phyloP scores from a whole-genome alignment of 1,139 yeast species.

The Pichia terricola region DNA sequence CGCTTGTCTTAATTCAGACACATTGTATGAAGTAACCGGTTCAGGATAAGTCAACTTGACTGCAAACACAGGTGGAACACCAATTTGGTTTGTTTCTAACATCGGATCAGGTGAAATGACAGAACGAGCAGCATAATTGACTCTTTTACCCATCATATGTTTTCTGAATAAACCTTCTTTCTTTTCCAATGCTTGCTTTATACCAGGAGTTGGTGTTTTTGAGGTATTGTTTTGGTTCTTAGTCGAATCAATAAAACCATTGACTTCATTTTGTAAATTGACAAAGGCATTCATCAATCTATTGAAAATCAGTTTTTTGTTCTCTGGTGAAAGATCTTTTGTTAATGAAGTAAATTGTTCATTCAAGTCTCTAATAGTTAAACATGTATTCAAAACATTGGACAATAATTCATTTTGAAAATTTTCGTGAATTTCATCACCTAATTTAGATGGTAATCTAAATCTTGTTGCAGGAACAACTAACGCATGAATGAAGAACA shows the following conservation, averaged over 20 bases:
- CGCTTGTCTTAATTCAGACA: constrained; percentile 83
- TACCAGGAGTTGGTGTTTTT: constrained; percentile 79
- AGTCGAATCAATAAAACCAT: constrained; percentile 85
- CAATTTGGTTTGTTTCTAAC: constrained; percentile 94
- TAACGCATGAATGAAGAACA: constrained; percentile 79
- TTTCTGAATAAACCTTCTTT: constrained; percentile 97
- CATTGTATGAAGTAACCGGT: constrained; percentile 93
- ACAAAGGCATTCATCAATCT: constrained; percentile 93
- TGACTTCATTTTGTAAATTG: constrained; percentile 89
- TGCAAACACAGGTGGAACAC: constrained; percentile 98
- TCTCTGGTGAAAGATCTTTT: constrained; percentile 57
- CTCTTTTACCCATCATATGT: constrained; percentile 99
- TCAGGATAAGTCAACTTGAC: constrained; percentile 93
- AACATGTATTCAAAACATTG: constrained; percentile 67
- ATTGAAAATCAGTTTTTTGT: constrained; percentile 72
- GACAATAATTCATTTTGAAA: constrained; percentile 83
- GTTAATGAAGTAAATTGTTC: constrained; percentile 59
- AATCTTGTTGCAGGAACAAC: constrained; percentile 96
- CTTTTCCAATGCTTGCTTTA: constrained; percentile 95
- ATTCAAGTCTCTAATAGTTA: constrained; percentile 79
- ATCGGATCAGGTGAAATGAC: constrained; percentile 99
- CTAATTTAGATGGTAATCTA: constrained; percentile 92
- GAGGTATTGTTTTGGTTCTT: constrained; percentile 63
- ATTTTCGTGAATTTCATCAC: constrained; percentile 93
- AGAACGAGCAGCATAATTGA: constrained; percentile 96